A percentile compares a stretch with the other conserved stretches of the same genome.
Evolutionary conservation across 1,284 basidiomycete genomes (phyloP).

Genomic region (Clitocybe nebularis): DNA sequence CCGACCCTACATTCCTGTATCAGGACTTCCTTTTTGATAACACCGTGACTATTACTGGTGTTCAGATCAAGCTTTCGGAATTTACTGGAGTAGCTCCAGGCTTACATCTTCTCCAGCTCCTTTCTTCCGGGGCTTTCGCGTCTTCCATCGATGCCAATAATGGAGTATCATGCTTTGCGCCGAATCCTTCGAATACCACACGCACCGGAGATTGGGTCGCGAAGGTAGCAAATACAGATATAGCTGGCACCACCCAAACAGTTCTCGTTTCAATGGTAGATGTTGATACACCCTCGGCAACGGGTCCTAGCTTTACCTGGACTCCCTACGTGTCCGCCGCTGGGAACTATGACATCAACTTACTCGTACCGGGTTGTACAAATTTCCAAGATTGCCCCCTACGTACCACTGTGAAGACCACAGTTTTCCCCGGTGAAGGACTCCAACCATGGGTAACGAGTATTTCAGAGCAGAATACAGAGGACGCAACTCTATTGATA

Average conservation of each 20-base stretch:
- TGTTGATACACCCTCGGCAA: slow-evolving; percentile 57
- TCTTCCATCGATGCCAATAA: slow-evolving; percentile 65
- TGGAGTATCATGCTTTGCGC: slow-evolving; percentile 70
- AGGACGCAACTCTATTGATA: slow-evolving; percentile 61
- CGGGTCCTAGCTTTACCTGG: slow-evolving; percentile 81
- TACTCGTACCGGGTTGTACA: slow-evolving; percentile 86
- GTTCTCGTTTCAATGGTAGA: slow-evolving; percentile 70
- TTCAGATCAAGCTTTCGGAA: slow-evolving; percentile 75
- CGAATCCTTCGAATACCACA: slow-evolving; percentile 60
- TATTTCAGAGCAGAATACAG: slow-evolving; percentile 71
- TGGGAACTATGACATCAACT: slow-evolving; percentile 81
- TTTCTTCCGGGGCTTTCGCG: slow-evolving; percentile 88
- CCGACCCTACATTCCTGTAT: slow-evolving; percentile 70
- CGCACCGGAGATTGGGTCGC: slow-evolving; percentile 69
- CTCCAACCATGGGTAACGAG: slow-evolving; percentile 62
- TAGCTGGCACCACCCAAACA: slow-evolving; percentile 76
- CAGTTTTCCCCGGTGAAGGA: slow-evolving; percentile 74
- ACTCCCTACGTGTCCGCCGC: slow-evolving; percentile 86
- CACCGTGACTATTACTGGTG: slow-evolving; percentile 69
- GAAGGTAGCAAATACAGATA: slow-evolving; percentile 61
- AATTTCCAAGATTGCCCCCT: slow-evolving; percentile 75
- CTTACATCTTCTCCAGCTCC: slow-evolving; percentile 84
- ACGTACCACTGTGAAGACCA: slow-evolving; percentile 82
- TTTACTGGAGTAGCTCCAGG: slow-evolving; percentile 81
- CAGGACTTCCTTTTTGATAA: slow-evolving; percentile 84